Conservation (phyloP, 1,284 basidiomycete species). For the Apiotrichum domesticum region DNA sequence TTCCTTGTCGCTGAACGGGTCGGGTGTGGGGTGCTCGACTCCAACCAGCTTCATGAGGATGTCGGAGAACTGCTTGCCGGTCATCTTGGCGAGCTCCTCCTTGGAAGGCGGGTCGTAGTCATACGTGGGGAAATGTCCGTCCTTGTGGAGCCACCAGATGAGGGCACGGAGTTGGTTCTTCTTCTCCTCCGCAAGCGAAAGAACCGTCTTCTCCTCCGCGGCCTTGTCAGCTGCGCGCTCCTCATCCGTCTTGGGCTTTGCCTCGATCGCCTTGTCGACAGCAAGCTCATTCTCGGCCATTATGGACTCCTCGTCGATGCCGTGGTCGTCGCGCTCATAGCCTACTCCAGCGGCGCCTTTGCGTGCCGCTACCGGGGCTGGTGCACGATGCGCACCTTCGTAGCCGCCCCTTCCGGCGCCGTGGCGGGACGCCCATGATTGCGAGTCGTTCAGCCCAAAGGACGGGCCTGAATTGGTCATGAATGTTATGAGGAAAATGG, state of each 20-base stretch:
- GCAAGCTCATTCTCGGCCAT: conserved; percentile 40
- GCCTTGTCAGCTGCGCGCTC: conserved; percentile 30
- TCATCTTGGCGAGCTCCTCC: conserved; percentile 21
- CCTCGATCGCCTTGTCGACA: conserved; percentile 7
- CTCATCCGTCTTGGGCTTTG: conserved; percentile 23
- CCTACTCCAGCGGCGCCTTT: not conserved
- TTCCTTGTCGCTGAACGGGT: conserved; percentile 25
- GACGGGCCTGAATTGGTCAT: not conserved
- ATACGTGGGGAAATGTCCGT: conserved; percentile 31
- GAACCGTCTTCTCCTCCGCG: conserved; percentile 21
- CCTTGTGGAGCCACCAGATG: conserved; percentile 39
- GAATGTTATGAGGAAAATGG: not conserved
- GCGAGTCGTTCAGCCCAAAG: not conserved
- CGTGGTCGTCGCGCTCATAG: conserved; percentile 4
- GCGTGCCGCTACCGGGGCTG: too few species aligned
- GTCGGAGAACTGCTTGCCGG: conserved; percentile 28
- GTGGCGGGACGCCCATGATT: not conserved
- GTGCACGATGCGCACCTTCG: too few species aligned
- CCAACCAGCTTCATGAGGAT: conserved; percentile 23
- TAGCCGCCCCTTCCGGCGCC: too few species aligned
- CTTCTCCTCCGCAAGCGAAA: conserved; percentile 9
- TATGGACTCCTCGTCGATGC: conserved; percentile 30
- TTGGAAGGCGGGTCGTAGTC: conserved; percentile 25
- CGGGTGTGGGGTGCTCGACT: conserved; percentile 10
- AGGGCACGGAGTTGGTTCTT: conserved; percentile 27